phyloP scores from a whole-genome alignment of 2,329 filamentous ascomycete genomes.

The Beauveria sp. region DNA sequence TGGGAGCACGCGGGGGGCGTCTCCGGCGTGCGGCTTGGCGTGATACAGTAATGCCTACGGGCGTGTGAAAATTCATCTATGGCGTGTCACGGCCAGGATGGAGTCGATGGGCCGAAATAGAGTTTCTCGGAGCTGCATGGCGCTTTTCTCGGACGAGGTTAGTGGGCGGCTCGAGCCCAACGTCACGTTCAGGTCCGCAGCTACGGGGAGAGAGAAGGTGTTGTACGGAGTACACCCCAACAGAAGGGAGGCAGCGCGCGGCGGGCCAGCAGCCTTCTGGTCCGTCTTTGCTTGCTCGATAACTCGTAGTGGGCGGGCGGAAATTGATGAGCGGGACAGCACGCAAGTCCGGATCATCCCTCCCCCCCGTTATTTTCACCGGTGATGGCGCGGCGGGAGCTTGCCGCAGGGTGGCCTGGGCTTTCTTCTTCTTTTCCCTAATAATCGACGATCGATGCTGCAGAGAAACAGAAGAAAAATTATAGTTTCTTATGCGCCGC shows the following conservation, averaged over 20 bases:
- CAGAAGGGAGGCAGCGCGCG: not conserved
- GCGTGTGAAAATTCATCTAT: not conserved
- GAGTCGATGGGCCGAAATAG: constrained; percentile 8
- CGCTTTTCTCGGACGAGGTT: constrained; percentile 7
- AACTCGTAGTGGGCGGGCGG: not conserved
- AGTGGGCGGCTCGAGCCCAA: constrained; percentile 10
- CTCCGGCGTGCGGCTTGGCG: not conserved
- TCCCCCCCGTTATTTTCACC: not conserved
- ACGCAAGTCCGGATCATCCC: constrained; percentile 6
- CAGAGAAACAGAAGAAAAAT: not conserved
- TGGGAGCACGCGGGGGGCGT: not conserved
- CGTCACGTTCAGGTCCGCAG: not conserved
- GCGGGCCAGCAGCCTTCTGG: not conserved
- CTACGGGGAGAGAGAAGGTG: not conserved
- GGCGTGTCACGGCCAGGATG: not conserved
- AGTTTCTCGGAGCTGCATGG: constrained; percentile 4
- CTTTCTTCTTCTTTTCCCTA: not conserved
- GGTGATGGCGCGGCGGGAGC: constrained; percentile 8
- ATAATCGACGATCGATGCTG: not conserved
- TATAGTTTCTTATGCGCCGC: not conserved
- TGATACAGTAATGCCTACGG: not conserved
- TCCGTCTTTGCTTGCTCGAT: not conserved
- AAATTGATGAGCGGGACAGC: not conserved
- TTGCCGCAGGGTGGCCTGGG: constrained; percentile 2
- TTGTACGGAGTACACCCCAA: too few relatives aligned